Evolutionary conservation across 2,329 filamentous ascomycete species (phyloP), one percentile per base, ranked within the genome.

Genomic region (Rhynchosporium graminicola): DNA sequence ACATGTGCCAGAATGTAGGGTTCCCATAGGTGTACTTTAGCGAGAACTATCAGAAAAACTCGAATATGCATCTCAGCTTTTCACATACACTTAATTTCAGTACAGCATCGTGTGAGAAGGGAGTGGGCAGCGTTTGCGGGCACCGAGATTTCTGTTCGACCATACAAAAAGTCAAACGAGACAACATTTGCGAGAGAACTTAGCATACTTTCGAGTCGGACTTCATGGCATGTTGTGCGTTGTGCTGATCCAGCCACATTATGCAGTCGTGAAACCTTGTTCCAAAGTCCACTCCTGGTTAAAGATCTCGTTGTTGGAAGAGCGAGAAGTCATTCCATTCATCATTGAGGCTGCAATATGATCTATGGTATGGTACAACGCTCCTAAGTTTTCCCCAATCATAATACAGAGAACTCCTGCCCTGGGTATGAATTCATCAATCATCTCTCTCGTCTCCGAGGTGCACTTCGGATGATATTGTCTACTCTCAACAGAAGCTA

Each of bases 381-480:
- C 43, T 64, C 57, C 65, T 63, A 64, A 62, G 59, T 62, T 67
- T 68, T 65, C 60, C 64, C 52, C 63, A 63, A 61, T 71, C 68
- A 72, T 73, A 67, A 71, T 74, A 74, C 72, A 73, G 59, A 65
- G 57, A 60, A 59, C 61, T 61, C 64, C 63, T 59, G 61, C 63
- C 54, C 33, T 10, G 9, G 33, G 50, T 64, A 60, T 54, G 60
- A 40, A 28, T 59, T 66, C 59, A 65, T 65, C 59, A 61, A 91
- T 82, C 89, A 88, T 71, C 90, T 85, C 77, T 94, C 90, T 66
- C 92, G 83, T 79, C 85, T 87, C 75, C 95, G 83, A 59, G 95
- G 95, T 58, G 95, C 95, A 57, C 92, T 91, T 65, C 94, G 88
- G 76, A 99, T 98, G 76, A 99, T 99, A 77, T 98, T 95, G 80